Base-by-base conservation (phyloP, 1,284 basidiomycete species). In the Cryptococcus hybrid region DNA sequence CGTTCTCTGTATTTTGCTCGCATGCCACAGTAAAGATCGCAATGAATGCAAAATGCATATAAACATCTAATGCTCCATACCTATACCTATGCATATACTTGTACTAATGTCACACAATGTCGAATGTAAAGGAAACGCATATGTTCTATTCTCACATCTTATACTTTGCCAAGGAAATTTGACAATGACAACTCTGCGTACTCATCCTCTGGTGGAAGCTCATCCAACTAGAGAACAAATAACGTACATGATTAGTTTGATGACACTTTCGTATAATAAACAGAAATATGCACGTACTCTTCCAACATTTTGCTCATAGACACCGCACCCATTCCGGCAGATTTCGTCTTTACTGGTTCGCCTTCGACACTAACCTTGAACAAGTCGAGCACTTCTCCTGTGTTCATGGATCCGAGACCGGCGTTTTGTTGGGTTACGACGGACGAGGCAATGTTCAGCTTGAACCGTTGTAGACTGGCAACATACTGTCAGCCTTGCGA, bases 391-490 rank as follows among this genome's bases (percentile, higher is more conserved):
- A 99, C 94, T 63, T 93, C 86, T 71, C 97, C 94, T 0, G 96
- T 98, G 70, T 96, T 94, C 93, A 99, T 98, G 3, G 91, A 90
- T 0, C 87, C 83, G 57, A 99, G 80, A 37, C 92, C 92, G 1
- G 92, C 84, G 76, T 99, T 99, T 76, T 99, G 94, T 77, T 99
- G 94, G 3, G 92, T 98, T 43, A 99, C 91, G 58, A 99, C 87
- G 5, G 93, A 93, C 68, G 92, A 89, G 18, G 96, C 96, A 66
- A 99, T 93, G 72, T 99, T 98, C 65, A 99, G 82, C 78, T 99
- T 99, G 85, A 99, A 99, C 52, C 93, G 88, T 84, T 99, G 96
- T 64, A 97, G 76, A 49, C 92, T 94, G 56, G 44, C 24, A 24
- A 24, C 24, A 24, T 24, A 24, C 24, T 15, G 40, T 11, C 9